Evolutionary conservation across 805 yeast species (phyloP), one percentile per base, ranked within the genome.

Genomic region (Candida suzukii): DNA sequence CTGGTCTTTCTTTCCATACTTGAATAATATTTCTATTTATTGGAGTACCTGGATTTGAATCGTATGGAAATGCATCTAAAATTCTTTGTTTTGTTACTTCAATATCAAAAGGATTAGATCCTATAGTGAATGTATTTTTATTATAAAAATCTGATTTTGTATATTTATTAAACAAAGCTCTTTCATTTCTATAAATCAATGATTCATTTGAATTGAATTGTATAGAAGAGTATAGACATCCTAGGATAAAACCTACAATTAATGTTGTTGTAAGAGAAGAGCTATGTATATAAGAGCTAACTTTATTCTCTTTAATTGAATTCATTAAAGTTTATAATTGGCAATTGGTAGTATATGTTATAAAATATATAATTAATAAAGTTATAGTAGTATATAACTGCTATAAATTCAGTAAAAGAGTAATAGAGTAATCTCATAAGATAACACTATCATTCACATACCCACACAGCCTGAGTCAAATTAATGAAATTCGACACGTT

Each of bases 61-160:
- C 25, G 39, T 50, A 50, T 11, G 52, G 52, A 28, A 48, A 50
- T 12, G 35, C 36, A 10, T 42, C 34, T 12, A 41, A 30, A 8
- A 50, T 22, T 30, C 54, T 41, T 9, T 42, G 25, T 17, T 39
- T 41, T 12, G 54, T 50, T 21, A 41, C 36, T 19, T 38, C 40
- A 18, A 45, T 35, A 33, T 50, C 49, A 21, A 46, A 50, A 35
- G 63, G 63, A 43, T 61, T 63, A 39, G 68, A 53, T 14, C 47
- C 54, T 10, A 10, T 34, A 6, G 39, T 38, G 2, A 27, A 57
- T 60, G 54, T 66, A 61, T 51, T 61, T 61, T 10, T 61, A 69
- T 11, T 54, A 67, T 20, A 71, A 60, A 47, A 30, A 52, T 36
- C 51, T 58, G 47, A 62, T 56, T 50, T 38, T 36, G 16, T 44